Conservation (phyloP, 1,139 yeast species). For the Saccharomyces hybrid region DNA sequence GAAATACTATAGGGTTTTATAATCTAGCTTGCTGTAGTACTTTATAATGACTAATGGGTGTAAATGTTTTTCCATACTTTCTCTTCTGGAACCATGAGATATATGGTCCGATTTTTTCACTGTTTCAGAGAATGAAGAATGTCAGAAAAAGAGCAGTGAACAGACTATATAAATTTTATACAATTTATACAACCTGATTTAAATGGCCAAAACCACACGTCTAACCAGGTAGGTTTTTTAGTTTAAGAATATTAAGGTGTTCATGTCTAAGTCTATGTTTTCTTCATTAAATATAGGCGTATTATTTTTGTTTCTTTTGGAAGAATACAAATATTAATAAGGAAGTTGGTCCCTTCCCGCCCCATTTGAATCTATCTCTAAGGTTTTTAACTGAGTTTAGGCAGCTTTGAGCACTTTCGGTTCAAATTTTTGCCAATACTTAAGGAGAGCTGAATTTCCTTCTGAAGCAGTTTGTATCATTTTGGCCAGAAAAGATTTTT, state of each 20-base stretch:
- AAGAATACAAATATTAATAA: background rate
- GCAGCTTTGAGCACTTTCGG: background rate
- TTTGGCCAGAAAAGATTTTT: conserved; percentile 13
- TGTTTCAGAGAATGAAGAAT: too few relatives aligned
- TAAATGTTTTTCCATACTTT: too few relatives aligned
- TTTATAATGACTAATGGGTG: too few relatives aligned
- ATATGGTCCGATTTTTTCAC: too few relatives aligned
- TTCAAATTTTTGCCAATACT: background rate
- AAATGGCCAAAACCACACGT: background rate
- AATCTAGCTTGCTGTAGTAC: too few relatives aligned
- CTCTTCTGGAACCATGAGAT: too few relatives aligned
- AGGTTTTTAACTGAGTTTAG: background rate
- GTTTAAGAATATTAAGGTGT: background rate
- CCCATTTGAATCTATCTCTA: too few relatives aligned
- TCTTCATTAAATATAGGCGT: too few relatives aligned
- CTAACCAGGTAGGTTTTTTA: background rate
- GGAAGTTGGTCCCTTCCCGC: background rate
- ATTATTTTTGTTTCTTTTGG: background rate
- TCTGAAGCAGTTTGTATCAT: background rate
- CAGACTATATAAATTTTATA: too few relatives aligned
- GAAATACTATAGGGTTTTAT: too few relatives aligned
- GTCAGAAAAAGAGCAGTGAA: too few relatives aligned
- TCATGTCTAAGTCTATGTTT: background rate
- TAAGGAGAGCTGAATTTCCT: background rate
- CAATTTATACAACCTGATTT: background rate